Conservation (phyloP, 306 rosid genomes). For the Corylus americana region DNA sequence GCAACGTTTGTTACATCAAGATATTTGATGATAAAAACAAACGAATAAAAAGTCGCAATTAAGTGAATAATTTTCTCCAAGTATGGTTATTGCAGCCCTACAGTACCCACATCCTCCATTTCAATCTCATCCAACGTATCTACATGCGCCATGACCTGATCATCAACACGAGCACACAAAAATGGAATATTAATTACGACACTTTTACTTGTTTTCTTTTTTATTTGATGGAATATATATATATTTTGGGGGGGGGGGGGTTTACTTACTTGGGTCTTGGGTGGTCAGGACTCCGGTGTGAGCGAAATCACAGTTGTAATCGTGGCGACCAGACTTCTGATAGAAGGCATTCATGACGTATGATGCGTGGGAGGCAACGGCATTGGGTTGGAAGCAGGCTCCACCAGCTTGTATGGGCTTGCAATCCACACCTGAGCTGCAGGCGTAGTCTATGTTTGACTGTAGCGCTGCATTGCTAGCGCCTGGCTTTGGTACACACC, state of each 20-base stretch:
- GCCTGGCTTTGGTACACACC: constrained; percentile 8
- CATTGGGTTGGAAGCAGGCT: constrained; percentile 49
- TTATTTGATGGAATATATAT: too few relatives aligned
- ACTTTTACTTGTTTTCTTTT: not conserved
- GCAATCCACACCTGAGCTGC: constrained; percentile 16
- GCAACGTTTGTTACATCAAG: not conserved
- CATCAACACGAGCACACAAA: not conserved
- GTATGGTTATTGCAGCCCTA: not conserved
- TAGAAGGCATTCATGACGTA: constrained; percentile 78
- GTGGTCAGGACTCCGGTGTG: constrained; percentile 40
- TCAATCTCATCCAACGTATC: constrained; percentile 14
- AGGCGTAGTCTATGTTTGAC: constrained; percentile 9
- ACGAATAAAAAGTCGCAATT: not conserved
- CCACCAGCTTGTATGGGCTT: constrained; percentile 26
- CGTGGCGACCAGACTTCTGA: constrained; percentile 54
- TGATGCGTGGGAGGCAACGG: constrained; percentile 50
- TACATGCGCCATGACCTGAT: constrained; percentile 46
- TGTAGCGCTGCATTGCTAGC: not conserved
- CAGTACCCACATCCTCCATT: not conserved
- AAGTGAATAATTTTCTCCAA: not conserved
- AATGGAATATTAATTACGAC: not conserved
- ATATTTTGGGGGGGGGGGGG: not conserved
- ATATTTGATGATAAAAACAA: not conserved
- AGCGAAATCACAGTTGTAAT: constrained; percentile 71
- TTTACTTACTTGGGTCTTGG: constrained; percentile 56